Conservation (phyloP, 2,329 filamentous ascomycete genomes). For the Calonectria fujianensis region DNA sequence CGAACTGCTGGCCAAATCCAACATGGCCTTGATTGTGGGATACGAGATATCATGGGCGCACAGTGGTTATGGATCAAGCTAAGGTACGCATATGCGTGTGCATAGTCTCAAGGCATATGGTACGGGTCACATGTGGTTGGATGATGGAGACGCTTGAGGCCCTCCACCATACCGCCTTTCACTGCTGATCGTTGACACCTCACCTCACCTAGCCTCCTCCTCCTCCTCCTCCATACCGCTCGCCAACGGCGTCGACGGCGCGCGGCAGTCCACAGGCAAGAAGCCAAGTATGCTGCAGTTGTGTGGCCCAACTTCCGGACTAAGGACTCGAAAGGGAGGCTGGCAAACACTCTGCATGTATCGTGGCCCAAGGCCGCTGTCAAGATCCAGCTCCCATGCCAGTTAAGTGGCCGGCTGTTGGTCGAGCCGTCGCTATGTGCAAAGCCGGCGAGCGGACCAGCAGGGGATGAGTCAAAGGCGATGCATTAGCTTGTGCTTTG, state of each 20-base stretch:
- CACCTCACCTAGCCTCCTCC: slow-evolving; percentile 6
- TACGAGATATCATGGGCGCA: slow-evolving; percentile 20
- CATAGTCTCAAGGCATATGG: not conserved
- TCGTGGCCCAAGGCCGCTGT: slow-evolving; percentile 26
- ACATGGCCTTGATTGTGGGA: slow-evolving; percentile 20
- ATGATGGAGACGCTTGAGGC: slow-evolving; percentile 6
- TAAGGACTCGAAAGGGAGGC: slow-evolving; percentile 21
- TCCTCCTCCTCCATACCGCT: slow-evolving; percentile 13
- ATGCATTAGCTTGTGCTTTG: slow-evolving; percentile 34
- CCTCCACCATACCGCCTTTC: slow-evolving; percentile 18
- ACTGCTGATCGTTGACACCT: slow-evolving; percentile 19
- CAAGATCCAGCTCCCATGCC: slow-evolving; percentile 32
- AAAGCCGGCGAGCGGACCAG: slow-evolving; percentile 33
- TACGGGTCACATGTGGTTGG: slow-evolving; percentile 17
- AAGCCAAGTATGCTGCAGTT: slow-evolving; percentile 17
- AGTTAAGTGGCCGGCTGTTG: slow-evolving; percentile 33
- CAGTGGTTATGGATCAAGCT: not conserved
- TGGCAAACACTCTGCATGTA: slow-evolving; percentile 26
- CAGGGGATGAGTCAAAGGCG: slow-evolving; percentile 37
- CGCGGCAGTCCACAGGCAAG: slow-evolving; percentile 8
- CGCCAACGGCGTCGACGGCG: slow-evolving; percentile 18
- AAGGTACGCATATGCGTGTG: not conserved
- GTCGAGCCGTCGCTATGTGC: slow-evolving; percentile 27
- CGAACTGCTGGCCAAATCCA: slow-evolving; percentile 14
- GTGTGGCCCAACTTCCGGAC: slow-evolving; percentile 10